Percentiles rank a stretch among this genome's conserved stretches.
These are phyloP conservation scores for Helianthus annuus DNA, from an alignment of 129 eudicot species.

Conservation along the genomic window HanXRQr2.0-SUNRISE NC_035449.2:11969613-11970112, in stretches of 20 bases:
- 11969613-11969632: slow-evolving; percentile 58
- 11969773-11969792: slow-evolving; percentile 64
- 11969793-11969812: slow-evolving; percentile 77
- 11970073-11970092: slow-evolving; percentile 69
- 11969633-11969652: slow-evolving; percentile 53
- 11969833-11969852: slow-evolving; percentile 65
- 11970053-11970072: slow-evolving; percentile 58
- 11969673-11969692: slow-evolving; percentile 71
- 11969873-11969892: slow-evolving; percentile 73
- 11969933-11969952: slow-evolving; percentile 64
- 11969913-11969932: slow-evolving; percentile 70
- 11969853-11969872: slow-evolving; percentile 70
- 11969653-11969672: slow-evolving; percentile 67
- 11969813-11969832: slow-evolving; percentile 64
- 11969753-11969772: slow-evolving; percentile 61
- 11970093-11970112: slow-evolving; percentile 61
- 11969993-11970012: slow-evolving; percentile 65
- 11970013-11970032: slow-evolving; percentile 59
- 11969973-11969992: slow-evolving; percentile 79
- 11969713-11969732: slow-evolving; percentile 58
- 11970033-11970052: slow-evolving; percentile 61
- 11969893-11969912: slow-evolving; percentile 65
- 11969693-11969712: slow-evolving; percentile 62
- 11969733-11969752: slow-evolving; percentile 64
- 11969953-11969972: slow-evolving; percentile 66